A percentile compares a stretch with the other conserved stretches of the same genome.
phyloP scores from a whole-genome alignment of 345 rosid species.

The Eucalyptus sp. region DNA sequence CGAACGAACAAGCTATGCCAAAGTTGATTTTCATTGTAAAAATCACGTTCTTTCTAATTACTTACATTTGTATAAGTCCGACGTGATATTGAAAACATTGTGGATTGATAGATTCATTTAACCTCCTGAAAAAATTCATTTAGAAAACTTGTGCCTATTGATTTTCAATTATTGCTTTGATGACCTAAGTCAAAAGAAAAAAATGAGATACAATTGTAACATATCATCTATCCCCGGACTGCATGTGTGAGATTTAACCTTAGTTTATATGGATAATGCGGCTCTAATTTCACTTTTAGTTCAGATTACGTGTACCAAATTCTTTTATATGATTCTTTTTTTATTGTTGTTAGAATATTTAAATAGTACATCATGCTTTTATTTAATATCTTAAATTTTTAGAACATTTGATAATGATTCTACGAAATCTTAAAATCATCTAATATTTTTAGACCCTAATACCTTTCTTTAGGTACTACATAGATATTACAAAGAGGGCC shows the following conservation, averaged over 20 bases:
- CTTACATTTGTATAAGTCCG: not conserved
- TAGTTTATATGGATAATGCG: not conserved
- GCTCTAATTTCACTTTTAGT: not conserved
- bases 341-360: not conserved
- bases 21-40: not conserved
- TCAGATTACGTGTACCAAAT: not conserved
- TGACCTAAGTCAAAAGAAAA: not conserved
- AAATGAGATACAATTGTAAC: not conserved
- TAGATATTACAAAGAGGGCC: not conserved
- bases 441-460: not conserved
- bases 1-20: not conserved
- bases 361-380: not conserved
- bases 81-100: not conserved
- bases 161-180: not conserved
- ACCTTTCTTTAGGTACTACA: not conserved
- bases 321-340: not conserved
- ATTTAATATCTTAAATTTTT: not conserved
- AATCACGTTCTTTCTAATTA: not conserved
- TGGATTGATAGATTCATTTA: not conserved
- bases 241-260: not conserved
- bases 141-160: not conserved
- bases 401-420: not conserved
- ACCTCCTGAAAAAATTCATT: not conserved
- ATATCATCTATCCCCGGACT: not conserved
- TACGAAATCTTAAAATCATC: not conserved